phyloP scores from a whole-genome alignment of 495 filamentous ascomycete genomes.

The Aspergillus funiculosus region DNA sequence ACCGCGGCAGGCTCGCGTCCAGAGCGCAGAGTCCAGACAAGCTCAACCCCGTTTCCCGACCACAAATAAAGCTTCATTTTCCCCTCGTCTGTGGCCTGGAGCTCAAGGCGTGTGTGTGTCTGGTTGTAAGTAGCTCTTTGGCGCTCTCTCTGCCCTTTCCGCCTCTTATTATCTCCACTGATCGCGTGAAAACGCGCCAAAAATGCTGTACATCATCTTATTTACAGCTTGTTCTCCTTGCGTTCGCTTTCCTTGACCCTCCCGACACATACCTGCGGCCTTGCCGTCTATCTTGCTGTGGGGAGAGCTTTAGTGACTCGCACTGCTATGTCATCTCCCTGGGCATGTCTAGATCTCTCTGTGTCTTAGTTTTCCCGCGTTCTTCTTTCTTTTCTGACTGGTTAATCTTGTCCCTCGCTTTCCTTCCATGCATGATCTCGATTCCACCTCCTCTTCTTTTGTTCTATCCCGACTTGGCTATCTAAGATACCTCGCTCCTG shows the following conservation, averaged over 20 bases:
- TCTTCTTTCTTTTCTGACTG: no score
- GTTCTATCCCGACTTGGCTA: conserved; percentile 1
- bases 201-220: no score
- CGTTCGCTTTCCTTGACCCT: background rate
- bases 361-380: background rate
- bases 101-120: background rate
- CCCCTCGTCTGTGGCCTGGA: background rate
- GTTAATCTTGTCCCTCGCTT: background rate
- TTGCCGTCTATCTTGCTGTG: background rate
- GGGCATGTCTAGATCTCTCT: background rate
- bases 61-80: conserved; percentile 14
- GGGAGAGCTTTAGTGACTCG: background rate
- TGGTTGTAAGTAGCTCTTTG: background rate
- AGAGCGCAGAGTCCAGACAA: conserved; percentile 2
- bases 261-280: background rate
- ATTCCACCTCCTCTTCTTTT: conserved; percentile 7
- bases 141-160: background rate
- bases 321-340: background rate
- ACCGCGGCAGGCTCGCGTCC: conserved; percentile 7
- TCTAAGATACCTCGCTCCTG: conserved; percentile 1
- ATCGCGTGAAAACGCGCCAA: no score
- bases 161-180: background rate
- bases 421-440: background rate
- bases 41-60: conserved; percentile 4
- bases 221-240: no score